Percentiles rank a stretch among this genome's conserved stretches.
phyloP scores from a whole-genome alignment of 164 flowering plant genomes.

The Tetrastigma voinierianum region DNA sequence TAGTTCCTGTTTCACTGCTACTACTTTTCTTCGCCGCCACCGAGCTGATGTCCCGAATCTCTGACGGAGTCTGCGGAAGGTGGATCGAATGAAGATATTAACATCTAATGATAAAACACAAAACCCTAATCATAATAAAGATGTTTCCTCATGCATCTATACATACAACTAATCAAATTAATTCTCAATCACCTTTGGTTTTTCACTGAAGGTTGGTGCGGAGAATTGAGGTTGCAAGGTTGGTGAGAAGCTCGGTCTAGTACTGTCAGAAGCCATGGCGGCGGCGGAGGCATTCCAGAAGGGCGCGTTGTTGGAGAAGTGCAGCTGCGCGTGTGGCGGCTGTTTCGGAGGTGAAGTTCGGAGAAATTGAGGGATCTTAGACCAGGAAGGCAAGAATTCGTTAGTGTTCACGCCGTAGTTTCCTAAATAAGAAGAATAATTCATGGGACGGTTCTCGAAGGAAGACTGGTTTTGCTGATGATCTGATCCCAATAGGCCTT shows the following conservation, averaged over 20 bases:
- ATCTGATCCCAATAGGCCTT: slow-evolving; percentile 40
- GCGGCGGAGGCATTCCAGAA: slow-evolving; percentile 66
- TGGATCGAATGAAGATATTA: background rate
- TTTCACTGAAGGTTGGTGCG: slow-evolving; percentile 24
- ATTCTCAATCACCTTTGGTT: slow-evolving; percentile 38
- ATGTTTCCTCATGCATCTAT: too few species aligned
- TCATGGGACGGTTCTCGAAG: slow-evolving; percentile 22
- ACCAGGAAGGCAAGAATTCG: slow-evolving; percentile 35
- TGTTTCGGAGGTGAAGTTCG: slow-evolving; percentile 50
- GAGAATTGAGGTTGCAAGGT: slow-evolving; percentile 28
- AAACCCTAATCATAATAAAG: slow-evolving; percentile 9
- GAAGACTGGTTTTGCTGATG: slow-evolving; percentile 26
- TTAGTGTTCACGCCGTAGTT: slow-evolving; percentile 29
- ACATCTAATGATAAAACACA: slow-evolving; percentile 2
- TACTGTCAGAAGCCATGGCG: slow-evolving; percentile 15
- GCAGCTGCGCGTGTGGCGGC: slow-evolving; percentile 40
- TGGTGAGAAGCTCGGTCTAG: slow-evolving; percentile 28
- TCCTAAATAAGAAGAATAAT: slow-evolving; percentile 21
- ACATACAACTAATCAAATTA: too few species aligned
- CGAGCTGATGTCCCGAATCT: slow-evolving; percentile 36
- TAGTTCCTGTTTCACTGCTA: slow-evolving; percentile 46
- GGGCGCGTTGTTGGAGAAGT: slow-evolving; percentile 67
- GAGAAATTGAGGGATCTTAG: slow-evolving; percentile 55
- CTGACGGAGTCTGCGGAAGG: slow-evolving; percentile 28
- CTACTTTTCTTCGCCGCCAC: slow-evolving; percentile 47